Base-by-base conservation (phyloP, 495 filamentous ascomycete genomes). In the Daldinia caldariorum region DNA sequence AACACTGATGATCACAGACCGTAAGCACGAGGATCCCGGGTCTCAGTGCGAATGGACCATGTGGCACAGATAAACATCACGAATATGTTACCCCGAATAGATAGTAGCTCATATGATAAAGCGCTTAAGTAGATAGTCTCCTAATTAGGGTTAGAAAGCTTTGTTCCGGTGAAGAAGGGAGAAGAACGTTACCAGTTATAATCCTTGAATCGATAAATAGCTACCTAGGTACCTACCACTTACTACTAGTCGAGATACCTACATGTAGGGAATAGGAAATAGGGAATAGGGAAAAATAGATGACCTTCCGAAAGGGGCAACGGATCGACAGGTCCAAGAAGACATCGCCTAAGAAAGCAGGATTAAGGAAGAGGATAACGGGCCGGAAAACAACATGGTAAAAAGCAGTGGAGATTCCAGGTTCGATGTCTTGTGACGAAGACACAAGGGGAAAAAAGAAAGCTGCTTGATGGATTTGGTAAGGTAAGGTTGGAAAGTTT, bases 281-380 rank as follows among this genome's bases (percentile, higher is more conserved):
- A n/a, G n/a, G n/a, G n/a, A n/a, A n/a, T n/a, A n/a, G n/a, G n/a
- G n/a, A n/a, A n/a, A 38, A 47, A 50, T 51, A 56, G 45, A 62
- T 68, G 65, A 72, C 70, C 70, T 72, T 64, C 70, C 70, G 14
- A 62, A 72, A 72, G 57, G 31, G 53, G 70, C n/a, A 72, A 34
- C 2, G 22, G 49, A 65, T 64, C 51, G 16, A 53, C 58, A 66
- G 45, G 49, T 58, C 59, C 61, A 16, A 62, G 59, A 51, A 56
- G 56, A 56, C 6, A 29, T 20, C n/a, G 31, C 53, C 16, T 37
- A 37, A 58, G 43, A 66, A 66, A 66, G 68, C 58, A 66, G 57
- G 62, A 65, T 66, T 63, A 34, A 22, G 56, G 59, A 63, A 45
- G 39, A 39, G 50, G 35, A 63, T 55, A 68, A 59, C 60, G 65